A percentile compares a stretch with the other conserved stretches of the same genome.
These are phyloP conservation scores for Taphrina populina DNA, from an alignment of 1,139 yeast genomes.

Conservation along the genomic window DNA sequence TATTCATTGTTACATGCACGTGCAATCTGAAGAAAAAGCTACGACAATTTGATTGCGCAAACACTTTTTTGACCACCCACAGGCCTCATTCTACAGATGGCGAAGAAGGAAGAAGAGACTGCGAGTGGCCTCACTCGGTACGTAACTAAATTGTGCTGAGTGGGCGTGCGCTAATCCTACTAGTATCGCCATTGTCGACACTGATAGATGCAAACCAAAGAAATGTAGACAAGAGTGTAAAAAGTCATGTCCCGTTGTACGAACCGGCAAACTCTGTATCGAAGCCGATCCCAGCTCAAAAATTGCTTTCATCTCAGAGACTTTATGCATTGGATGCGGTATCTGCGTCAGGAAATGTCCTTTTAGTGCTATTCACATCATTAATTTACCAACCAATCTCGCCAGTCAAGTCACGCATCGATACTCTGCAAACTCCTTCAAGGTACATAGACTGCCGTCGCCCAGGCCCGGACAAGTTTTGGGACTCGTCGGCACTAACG, in stretches of 20 bases:
- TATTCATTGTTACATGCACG: neutral
- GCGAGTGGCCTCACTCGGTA: constrained; percentile 22
- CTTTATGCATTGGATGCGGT: constrained; percentile 98
- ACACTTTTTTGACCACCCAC: neutral
- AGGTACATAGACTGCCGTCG: constrained; percentile 92
- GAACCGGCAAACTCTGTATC: constrained; percentile 95
- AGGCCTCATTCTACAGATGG: neutral
- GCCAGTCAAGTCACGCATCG: constrained; percentile 92
- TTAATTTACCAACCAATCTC: constrained; percentile 91
- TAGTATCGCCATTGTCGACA: constrained; percentile 91
- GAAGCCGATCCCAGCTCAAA: constrained; percentile 89
- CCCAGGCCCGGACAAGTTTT: constrained; percentile 99
- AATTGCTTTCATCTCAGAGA: constrained; percentile 94
- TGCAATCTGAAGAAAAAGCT: constrained; percentile 6
- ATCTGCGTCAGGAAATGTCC: constrained; percentile 98
- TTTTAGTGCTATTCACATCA: constrained; percentile 91
- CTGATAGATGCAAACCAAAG: constrained; percentile 94
- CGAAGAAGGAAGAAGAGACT: constrained; percentile 18
- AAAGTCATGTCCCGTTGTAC: constrained; percentile 94
- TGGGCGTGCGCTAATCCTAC: constrained; percentile 2
- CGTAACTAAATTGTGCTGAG: neutral
- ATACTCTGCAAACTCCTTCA: constrained; percentile 96
- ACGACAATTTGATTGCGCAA: too few species aligned
- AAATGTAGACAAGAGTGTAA: constrained; percentile 98
- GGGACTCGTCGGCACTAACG: constrained; percentile 97